phyloP scores from a whole-genome alignment of 2,329 filamentous ascomycete genomes.

The Cercospora sesami region DNA sequence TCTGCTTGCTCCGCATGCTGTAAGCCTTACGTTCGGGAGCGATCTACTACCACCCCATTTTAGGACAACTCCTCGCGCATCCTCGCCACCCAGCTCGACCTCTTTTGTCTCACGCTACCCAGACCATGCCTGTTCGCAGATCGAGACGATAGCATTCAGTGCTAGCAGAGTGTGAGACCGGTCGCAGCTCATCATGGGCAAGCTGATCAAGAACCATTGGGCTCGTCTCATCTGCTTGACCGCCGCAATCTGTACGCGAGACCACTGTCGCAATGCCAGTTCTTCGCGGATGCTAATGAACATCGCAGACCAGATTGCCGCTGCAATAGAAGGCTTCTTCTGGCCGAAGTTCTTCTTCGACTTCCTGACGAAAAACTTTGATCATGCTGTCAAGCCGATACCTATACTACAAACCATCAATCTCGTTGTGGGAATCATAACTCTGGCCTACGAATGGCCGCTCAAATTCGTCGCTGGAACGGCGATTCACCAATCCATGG shows the following conservation, averaged over 20 bases:
- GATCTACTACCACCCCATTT: constrained; percentile 6
- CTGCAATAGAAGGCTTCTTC: constrained; percentile 84
- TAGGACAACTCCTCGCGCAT: neutral
- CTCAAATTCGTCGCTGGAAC: constrained; percentile 74
- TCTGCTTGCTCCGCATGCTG: neutral
- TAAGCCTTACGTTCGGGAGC: neutral
- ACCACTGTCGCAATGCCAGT: neutral
- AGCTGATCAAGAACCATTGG: constrained; percentile 99
- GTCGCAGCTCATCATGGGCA: constrained; percentile 68
- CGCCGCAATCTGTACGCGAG: constrained; percentile 68
- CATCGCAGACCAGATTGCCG: constrained; percentile 75
- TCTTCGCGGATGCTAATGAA: constrained; percentile 3
- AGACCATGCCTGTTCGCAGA: constrained; percentile 22
- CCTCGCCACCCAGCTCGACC: constrained; percentile 4
- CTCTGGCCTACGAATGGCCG: constrained; percentile 90
- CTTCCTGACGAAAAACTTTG: constrained; percentile 86
- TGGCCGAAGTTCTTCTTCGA: constrained; percentile 99
- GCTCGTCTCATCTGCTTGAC: constrained; percentile 89
- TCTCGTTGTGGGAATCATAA: constrained; percentile 73
- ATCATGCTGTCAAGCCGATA: constrained; percentile 80
- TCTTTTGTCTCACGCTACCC: constrained; percentile 4
- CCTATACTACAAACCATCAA: constrained; percentile 90
- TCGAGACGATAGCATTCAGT: constrained; percentile 19
- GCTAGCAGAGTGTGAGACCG: constrained; percentile 16
- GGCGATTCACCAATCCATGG: constrained; percentile 79